phyloP scores from a whole-genome alignment of 768 basidiomycete species.

The Symmetrospora coprosmae region DNA sequence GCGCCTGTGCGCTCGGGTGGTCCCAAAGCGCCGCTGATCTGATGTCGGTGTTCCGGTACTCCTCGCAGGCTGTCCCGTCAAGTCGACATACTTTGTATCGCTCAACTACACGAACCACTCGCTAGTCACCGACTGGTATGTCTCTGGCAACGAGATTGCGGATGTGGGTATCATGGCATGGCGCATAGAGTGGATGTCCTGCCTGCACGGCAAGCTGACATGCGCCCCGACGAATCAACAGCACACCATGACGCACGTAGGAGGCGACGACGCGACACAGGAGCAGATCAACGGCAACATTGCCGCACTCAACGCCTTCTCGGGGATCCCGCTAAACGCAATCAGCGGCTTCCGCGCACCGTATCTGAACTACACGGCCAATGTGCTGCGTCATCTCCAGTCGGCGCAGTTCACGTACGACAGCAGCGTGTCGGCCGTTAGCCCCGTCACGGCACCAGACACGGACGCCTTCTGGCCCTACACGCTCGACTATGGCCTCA shows the following conservation, averaged over 20 bases:
- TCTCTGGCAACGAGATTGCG: conserved; percentile 69
- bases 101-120: conserved; percentile 57
- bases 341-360: conserved; percentile 66
- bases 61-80: conserved; percentile 46
- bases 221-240: conserved; percentile 4
- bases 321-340: conserved; percentile 52
- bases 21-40: not conserved
- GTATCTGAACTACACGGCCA: conserved; percentile 51
- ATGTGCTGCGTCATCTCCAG: conserved; percentile 50
- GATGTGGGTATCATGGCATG: conserved; percentile 42
- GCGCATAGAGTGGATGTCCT: no score
- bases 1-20: no score
- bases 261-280: conserved; percentile 43
- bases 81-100: conserved; percentile 63
- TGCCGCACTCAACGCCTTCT: conserved; percentile 60
- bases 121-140: conserved; percentile 59
- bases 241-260: conserved; percentile 63
- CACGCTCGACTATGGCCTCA: conserved; percentile 62
- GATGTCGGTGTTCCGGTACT: not conserved
- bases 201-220: no score
- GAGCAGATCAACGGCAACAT: conserved; percentile 66
- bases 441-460: conserved; percentile 51
- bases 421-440: conserved; percentile 48
- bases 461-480: conserved; percentile 76
- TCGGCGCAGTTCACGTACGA: conserved; percentile 57